phyloP scores from a whole-genome alignment of 2,329 filamentous ascomycete genomes.

The Fusarium gaditjirri region DNA sequence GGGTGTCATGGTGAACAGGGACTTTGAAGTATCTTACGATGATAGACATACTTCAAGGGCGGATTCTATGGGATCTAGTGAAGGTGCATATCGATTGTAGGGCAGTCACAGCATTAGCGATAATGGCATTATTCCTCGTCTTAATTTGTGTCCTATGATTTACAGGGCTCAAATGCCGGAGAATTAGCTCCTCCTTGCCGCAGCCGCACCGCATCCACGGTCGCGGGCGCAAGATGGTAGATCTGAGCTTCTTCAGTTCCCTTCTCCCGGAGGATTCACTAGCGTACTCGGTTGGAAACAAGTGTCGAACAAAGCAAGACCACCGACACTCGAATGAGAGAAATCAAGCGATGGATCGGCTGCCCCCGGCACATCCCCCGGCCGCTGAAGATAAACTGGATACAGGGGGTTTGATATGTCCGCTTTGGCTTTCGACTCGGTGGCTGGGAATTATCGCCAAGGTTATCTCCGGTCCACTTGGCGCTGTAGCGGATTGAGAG shows the following conservation, averaged over 20 bases:
- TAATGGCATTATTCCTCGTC: not conserved
- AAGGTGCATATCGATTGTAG: conserved; percentile 31
- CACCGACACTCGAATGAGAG: not conserved
- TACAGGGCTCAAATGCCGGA: not conserved
- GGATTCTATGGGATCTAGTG: conserved; percentile 33
- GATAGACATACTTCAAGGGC: conserved; percentile 22
- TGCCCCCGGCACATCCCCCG: not conserved
- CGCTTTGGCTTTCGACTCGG: not conserved
- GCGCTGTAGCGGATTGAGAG: not conserved
- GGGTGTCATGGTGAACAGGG: conserved; percentile 35
- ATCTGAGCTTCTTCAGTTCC: not conserved
- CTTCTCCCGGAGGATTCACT: not conserved
- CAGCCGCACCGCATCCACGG: not conserved
- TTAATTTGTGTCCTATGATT: not conserved
- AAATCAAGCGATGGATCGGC: not conserved
- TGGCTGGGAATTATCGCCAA: not conserved
- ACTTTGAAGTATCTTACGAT: conserved; percentile 42
- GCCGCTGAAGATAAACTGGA: not conserved
- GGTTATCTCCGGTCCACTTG: not conserved
- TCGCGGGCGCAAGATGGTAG: not conserved
- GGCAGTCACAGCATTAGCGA: not conserved
- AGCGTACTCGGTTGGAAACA: not conserved
- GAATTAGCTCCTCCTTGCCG: not conserved
- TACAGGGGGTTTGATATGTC: not conserved
- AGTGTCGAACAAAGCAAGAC: not conserved